Percentiles rank a stretch among this genome's conserved stretches.
Conservation (phyloP, 2,329 filamentous ascomycete species). For the Verruconis gallopava region DNA sequence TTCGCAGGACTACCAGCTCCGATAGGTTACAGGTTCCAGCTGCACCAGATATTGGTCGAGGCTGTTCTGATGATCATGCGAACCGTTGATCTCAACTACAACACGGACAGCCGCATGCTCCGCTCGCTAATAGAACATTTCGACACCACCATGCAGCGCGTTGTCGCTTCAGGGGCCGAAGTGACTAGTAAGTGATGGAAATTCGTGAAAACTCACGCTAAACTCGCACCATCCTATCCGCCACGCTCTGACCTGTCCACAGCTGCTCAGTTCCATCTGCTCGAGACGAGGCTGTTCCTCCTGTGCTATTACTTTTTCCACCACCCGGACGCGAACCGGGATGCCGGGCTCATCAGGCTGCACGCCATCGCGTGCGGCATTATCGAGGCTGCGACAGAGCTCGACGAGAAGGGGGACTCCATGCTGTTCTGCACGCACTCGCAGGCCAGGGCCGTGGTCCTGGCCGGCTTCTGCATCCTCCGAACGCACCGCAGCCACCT, state of each 20-base stretch:
- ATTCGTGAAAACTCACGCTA: too few species aligned
- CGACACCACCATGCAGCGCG: too few species aligned
- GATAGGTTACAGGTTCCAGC: slow-evolving; percentile 3
- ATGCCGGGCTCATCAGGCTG: not conserved
- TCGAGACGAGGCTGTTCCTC: too few species aligned
- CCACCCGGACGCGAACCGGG: not conserved
- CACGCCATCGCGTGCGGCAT: not conserved
- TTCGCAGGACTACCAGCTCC: slow-evolving; percentile 23
- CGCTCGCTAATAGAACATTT: not conserved
- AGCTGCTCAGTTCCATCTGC: too few species aligned
- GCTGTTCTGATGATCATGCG: not conserved
- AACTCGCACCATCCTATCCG: too few species aligned
- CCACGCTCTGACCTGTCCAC: too few species aligned
- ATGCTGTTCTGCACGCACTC: not conserved
- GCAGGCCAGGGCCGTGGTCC: not conserved
- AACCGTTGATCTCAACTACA: not conserved
- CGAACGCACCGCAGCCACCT: not conserved
- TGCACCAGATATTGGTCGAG: not conserved
- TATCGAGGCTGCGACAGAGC: not conserved
- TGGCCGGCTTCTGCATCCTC: not conserved
- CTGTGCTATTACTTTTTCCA: slow-evolving; percentile 7
- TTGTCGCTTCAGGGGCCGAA: too few species aligned
- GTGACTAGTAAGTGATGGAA: slow-evolving; percentile 1
- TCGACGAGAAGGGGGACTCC: not conserved
- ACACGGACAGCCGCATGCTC: not conserved